Evolutionary conservation across 768 basidiomycete genomes (phyloP).

Genomic region (Boletus reticulatus): DNA sequence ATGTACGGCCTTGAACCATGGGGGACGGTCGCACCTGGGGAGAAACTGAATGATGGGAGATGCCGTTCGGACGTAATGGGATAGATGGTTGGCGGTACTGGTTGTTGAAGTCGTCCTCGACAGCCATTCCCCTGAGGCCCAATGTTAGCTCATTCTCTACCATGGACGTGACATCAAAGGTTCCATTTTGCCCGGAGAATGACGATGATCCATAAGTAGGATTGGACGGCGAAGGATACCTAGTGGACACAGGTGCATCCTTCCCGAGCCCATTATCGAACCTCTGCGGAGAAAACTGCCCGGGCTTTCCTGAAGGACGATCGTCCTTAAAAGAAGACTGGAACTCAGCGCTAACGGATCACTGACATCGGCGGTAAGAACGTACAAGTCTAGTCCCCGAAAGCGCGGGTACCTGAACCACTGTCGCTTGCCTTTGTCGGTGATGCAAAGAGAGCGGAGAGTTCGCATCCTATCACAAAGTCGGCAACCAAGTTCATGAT

Average conservation of each 20-base stretch:
- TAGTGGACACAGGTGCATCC: conserved; percentile 36
- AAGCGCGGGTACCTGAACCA: conserved; percentile 37
- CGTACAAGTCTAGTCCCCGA: conserved; percentile 41
- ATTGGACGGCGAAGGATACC: conserved; percentile 50
- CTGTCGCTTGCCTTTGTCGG: conserved; percentile 45
- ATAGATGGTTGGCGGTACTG: conserved; percentile 40
- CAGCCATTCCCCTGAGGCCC: conserved; percentile 59
- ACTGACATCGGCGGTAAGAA: conserved; percentile 5
- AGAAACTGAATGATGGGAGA: conserved; percentile 29
- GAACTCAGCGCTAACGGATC: conserved; percentile 17
- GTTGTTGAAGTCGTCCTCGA: conserved; percentile 49
- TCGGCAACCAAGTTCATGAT: conserved; percentile 8
- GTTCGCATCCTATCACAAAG: conserved; percentile 38
- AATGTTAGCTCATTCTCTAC: conserved; percentile 55
- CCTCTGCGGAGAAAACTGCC: conserved; percentile 53
- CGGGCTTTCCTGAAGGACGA: conserved; percentile 44
- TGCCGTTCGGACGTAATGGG: conserved; percentile 27
- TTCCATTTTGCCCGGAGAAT: conserved; percentile 30
- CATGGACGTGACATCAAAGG: conserved; percentile 39
- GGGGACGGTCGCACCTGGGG: conserved; percentile 43
- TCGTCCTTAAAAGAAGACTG: conserved; percentile 40
- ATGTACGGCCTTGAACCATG: conserved; percentile 43
- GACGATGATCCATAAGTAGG: conserved; percentile 31
- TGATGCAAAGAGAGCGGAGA: conserved; percentile 44
- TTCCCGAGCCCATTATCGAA: conserved; percentile 47